A percentile compares a stretch with the other conserved stretches of the same genome.
Conservation (phyloP, 805 yeast genomes). For the Metschnikowia dekortorum region DNA sequence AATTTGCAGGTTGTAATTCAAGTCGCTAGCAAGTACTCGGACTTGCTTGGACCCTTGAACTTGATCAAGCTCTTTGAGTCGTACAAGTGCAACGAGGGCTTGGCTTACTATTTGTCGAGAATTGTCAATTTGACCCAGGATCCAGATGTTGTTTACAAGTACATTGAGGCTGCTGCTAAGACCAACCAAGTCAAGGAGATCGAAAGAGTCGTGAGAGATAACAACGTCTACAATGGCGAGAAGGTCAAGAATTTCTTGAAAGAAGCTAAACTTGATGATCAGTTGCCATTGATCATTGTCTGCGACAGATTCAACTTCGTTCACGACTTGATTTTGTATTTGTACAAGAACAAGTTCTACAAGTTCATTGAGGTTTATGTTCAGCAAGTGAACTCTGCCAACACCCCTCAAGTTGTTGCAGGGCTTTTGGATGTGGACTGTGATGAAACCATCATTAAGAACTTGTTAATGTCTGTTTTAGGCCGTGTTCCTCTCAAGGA, state of each 20-base stretch:
- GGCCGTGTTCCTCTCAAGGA: constrained; percentile 93
- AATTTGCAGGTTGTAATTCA: constrained; percentile 92
- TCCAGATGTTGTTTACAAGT: constrained; percentile 91
- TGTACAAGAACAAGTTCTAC: constrained; percentile 93
- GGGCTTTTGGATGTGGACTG: constrained; percentile 96
- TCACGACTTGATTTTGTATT: constrained; percentile 87
- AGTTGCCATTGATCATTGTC: constrained; percentile 91
- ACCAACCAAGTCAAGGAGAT: constrained; percentile 89
- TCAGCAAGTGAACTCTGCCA: constrained; percentile 93
- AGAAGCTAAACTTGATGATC: constrained; percentile 91
- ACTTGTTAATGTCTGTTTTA: constrained; percentile 73
- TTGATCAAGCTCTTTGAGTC: constrained; percentile 91
- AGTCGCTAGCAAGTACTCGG: constrained; percentile 95
- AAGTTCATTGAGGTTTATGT: constrained; percentile 97
- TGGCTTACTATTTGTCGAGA: constrained; percentile 88
- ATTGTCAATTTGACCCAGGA: constrained; percentile 92
- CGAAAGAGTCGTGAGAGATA: constrained; percentile 92
- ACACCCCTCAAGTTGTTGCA: constrained; percentile 95
- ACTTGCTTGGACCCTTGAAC: constrained; percentile 79
- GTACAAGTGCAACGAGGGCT: constrained; percentile 86
- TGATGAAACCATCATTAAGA: constrained; percentile 83
- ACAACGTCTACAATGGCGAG: constrained; percentile 92
- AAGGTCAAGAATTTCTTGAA: constrained; percentile 95
- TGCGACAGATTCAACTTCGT: constrained; percentile 90
- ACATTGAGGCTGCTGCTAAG: constrained; percentile 89